Conservation (phyloP, 1,284 basidiomycete genomes). For the Fomitiporia mediterranea region DNA sequence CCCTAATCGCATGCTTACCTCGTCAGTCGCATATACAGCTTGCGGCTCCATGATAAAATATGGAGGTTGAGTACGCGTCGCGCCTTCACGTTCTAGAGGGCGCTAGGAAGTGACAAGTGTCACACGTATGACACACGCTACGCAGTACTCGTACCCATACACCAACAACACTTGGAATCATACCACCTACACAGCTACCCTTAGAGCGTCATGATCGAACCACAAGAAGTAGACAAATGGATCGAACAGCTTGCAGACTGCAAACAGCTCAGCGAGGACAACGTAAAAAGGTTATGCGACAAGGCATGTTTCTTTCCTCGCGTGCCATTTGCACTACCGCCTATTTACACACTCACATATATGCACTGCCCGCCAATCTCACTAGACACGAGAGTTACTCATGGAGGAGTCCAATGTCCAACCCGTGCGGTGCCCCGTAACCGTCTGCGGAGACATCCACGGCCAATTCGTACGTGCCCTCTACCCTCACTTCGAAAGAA, state of each 20-base stretch:
- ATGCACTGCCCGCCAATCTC: conserved; percentile 16
- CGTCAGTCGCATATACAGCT: conserved; percentile 88
- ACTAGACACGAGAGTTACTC: conserved; percentile 91
- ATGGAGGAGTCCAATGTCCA: conserved; percentile 99
- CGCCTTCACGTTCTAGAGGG: neutral
- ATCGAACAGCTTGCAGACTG: conserved; percentile 97
- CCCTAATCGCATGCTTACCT: conserved; percentile 46
- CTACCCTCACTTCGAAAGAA: conserved; percentile 25
- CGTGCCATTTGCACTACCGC: conserved; percentile 22
- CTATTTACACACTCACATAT: conserved; percentile 26
- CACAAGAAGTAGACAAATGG: conserved; percentile 88
- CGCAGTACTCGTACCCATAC: neutral
- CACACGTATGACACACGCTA: neutral
- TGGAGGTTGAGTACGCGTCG: neutral
- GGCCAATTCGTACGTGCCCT: conserved; percentile 91
- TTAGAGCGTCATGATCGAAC: conserved; percentile 51
- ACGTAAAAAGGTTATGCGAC: conserved; percentile 98
- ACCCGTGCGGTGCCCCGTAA: conserved; percentile 95
- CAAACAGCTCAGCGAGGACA: conserved; percentile 94
- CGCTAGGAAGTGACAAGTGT: conserved; percentile 1
- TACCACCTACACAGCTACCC: neutral
- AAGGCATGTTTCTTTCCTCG: conserved; percentile 64
- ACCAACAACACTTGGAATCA: conserved; percentile 1
- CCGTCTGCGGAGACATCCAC: conserved; percentile 97
- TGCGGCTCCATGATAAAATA: conserved; percentile 29